Conservation (phyloP, 2,329 filamentous ascomycete species). For the Fusarium pseudoanthophilum region DNA sequence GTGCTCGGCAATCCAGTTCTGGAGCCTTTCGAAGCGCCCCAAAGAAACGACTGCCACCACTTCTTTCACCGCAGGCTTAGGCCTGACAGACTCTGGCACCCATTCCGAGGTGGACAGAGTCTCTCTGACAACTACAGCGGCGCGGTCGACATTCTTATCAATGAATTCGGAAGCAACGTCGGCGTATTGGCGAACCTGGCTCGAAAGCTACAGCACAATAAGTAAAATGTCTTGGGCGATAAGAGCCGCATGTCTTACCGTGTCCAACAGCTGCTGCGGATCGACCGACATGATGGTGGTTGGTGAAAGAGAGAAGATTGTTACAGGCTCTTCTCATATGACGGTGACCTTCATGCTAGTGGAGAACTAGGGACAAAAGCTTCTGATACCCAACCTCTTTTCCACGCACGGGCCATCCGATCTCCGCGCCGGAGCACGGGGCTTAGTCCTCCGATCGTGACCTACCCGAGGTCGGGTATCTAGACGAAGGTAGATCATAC, state of each 20-base stretch:
- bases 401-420: constrained; percentile 39
- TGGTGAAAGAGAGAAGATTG: constrained; percentile 40
- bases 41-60: constrained; percentile 50
- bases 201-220: constrained; percentile 58
- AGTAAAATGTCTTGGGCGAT: constrained; percentile 1
- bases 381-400: constrained; percentile 42
- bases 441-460: constrained; percentile 19
- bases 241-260: constrained; percentile 63
- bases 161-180: constrained; percentile 80
- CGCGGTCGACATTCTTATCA: constrained; percentile 82
- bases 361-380: constrained; percentile 38
- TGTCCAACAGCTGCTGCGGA: constrained; percentile 81
- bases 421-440: constrained; percentile 38
- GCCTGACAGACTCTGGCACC: constrained; percentile 76
- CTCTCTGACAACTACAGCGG: constrained; percentile 77
- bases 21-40: constrained; percentile 62
- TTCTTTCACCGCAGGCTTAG: constrained; percentile 59
- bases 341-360: constrained; percentile 45
- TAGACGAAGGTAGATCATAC: constrained; percentile 17
- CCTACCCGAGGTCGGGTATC: constrained; percentile 28
- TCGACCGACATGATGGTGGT: constrained; percentile 75
- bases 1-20: constrained; percentile 78
- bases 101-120: constrained; percentile 74
- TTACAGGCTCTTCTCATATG: constrained; percentile 43
- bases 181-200: constrained; percentile 76